phyloP scores from a whole-genome alignment of 2,329 filamentous ascomycete genomes.

The Neopestalotiopsis rosae region DNA sequence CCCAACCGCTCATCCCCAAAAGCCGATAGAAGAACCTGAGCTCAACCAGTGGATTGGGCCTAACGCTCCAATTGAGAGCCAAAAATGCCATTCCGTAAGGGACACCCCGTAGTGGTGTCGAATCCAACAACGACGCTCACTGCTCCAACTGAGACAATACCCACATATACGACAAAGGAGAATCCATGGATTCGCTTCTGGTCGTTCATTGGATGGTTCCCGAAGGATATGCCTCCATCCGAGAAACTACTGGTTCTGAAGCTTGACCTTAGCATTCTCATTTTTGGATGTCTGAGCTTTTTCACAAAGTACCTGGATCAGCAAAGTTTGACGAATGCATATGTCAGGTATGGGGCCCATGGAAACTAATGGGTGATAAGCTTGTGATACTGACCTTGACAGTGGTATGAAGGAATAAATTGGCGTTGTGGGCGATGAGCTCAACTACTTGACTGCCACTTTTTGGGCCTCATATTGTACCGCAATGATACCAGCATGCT shows the following conservation, averaged over 20 bases:
- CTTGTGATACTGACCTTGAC: neutral
- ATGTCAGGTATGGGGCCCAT: slow-evolving; percentile 35
- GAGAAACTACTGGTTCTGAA: slow-evolving; percentile 43
- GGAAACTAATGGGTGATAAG: no score
- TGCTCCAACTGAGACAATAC: neutral
- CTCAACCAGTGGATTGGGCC: no score
- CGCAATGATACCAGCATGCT: slow-evolving; percentile 46
- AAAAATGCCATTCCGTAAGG: neutral
- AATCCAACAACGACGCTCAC: neutral
- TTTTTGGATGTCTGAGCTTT: slow-evolving; percentile 45
- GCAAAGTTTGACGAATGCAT: slow-evolving; percentile 42
- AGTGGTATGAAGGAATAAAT: slow-evolving; percentile 45
- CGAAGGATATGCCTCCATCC: slow-evolving; percentile 33
- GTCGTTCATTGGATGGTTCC: slow-evolving; percentile 37
- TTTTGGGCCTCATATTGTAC: slow-evolving; percentile 45
- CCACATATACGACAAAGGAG: neutral
- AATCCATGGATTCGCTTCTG: slow-evolving; percentile 9
- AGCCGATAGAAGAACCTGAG: neutral
- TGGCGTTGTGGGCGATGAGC: slow-evolving; percentile 39
- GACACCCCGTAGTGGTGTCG: neutral
- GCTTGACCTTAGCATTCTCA: slow-evolving; percentile 42
- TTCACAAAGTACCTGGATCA: slow-evolving; percentile 47
- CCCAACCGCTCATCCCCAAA: no score
- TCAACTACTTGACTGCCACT: slow-evolving; percentile 36
- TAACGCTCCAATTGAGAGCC: neutral